These are phyloP conservation scores for Phascolomyces articulosus DNA, from an alignment of 371 early-diverging fungal species.

Conservation along the genomic window DNA sequence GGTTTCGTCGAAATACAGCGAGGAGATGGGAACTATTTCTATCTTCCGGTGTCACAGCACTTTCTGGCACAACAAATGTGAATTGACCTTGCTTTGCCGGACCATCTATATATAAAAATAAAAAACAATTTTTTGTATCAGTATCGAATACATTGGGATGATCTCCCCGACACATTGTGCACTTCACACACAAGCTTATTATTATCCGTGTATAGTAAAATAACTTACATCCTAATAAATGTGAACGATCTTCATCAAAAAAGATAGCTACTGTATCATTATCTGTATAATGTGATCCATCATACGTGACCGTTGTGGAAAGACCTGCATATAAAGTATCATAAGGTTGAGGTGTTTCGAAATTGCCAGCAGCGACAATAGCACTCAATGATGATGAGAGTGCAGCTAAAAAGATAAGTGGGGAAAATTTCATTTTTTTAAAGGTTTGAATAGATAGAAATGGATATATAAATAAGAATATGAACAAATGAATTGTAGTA, in stretches of 20 bases:
- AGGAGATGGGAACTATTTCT: constrained; percentile 14
- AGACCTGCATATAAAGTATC: constrained; percentile 16
- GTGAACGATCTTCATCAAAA: constrained; percentile 27
- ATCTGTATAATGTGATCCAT: constrained; percentile 11
- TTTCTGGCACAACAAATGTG: constrained; percentile 18
- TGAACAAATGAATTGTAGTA: no score
- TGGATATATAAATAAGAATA: no score
- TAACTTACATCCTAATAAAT: constrained; percentile 17
- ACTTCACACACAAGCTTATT: neutral
- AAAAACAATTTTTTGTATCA: neutral
- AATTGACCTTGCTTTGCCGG: constrained; percentile 19
- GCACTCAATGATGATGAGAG: neutral
- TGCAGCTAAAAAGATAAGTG: neutral
- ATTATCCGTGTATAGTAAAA: neutral
- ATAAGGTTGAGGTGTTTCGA: neutral
- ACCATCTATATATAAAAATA: constrained; percentile 13
- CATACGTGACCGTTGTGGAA: constrained; percentile 9
- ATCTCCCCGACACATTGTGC: neutral
- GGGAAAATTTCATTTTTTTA: neutral
- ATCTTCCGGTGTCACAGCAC: constrained; percentile 14
- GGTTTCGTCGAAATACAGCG: constrained; percentile 15
- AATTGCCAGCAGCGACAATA: neutral
- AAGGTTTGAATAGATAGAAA: no score
- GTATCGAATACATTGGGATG: neutral
- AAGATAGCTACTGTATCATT: constrained; percentile 25